phyloP scores from a whole-genome alignment of 2,329 filamentous ascomycete species.

The Curvularia sp. region DNA sequence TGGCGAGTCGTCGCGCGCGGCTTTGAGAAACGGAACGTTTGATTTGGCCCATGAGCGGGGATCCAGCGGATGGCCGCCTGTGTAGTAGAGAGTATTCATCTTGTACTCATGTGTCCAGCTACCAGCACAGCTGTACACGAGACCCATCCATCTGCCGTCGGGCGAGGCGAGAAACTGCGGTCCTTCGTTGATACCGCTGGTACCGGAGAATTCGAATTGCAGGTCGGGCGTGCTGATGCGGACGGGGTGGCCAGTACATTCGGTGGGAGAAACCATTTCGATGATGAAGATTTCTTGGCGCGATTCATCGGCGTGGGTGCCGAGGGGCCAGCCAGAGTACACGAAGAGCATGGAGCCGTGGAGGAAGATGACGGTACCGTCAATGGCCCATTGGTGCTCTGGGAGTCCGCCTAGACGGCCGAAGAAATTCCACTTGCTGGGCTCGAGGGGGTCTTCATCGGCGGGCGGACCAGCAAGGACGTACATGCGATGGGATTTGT shows the following conservation, averaged over 20 bases:
- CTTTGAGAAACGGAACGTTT: conserved; percentile 49
- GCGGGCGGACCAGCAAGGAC: conserved; percentile 53
- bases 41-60: conserved; percentile 51
- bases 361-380: conserved; percentile 55
- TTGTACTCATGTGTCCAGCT: conserved; percentile 59
- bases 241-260: conserved; percentile 46
- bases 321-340: conserved; percentile 57
- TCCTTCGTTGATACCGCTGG: conserved; percentile 56
- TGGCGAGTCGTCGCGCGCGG: conserved; percentile 41
- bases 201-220: conserved; percentile 51
- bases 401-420: conserved; percentile 53
- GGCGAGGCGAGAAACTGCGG: conserved; percentile 50
- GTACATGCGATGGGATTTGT: conserved; percentile 56
- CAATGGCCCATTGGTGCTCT: conserved; percentile 56
- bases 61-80: conserved; percentile 52
- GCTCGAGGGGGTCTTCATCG: conserved; percentile 37
- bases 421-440: conserved; percentile 51
- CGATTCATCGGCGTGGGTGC: conserved; percentile 44
- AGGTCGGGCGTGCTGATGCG: conserved; percentile 52
- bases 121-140: conserved; percentile 57
- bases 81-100: conserved; percentile 54
- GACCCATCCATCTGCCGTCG: conserved; percentile 50
- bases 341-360: conserved; percentile 51
- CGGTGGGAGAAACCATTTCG: conserved; percentile 47
- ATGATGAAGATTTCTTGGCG: conserved; percentile 56